Evolutionary conservation across 208 protist species (phyloP).

Genomic region (Trypanosoma brucei): DNA sequence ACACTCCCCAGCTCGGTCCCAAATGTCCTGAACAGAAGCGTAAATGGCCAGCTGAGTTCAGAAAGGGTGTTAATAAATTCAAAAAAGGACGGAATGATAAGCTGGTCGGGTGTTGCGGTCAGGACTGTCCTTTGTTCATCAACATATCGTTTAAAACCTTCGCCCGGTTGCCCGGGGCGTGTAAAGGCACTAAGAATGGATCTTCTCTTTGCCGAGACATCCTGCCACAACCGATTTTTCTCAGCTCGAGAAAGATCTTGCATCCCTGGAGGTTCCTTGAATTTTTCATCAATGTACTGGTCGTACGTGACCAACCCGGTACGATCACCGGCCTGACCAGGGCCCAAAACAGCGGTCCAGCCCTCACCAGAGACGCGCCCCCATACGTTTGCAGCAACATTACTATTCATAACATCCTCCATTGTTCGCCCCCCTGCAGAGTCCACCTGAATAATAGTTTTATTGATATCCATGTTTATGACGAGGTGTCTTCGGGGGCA

Average conservation of each 20-base stretch:
- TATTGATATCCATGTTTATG: slow-evolving; percentile 90
- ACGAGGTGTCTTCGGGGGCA: slow-evolving; percentile 65
- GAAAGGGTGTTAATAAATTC: slow-evolving; percentile 75
- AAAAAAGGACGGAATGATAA: slow-evolving; percentile 87
- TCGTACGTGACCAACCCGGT: slow-evolving; percentile 50
- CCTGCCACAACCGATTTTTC: slow-evolving; percentile 53
- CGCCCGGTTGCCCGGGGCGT: slow-evolving; percentile 45
- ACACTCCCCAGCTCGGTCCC: slow-evolving; percentile 72
- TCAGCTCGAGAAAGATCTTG: slow-evolving; percentile 45
- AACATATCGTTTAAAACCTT: slow-evolving; percentile 54
- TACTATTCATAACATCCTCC: slow-evolving; percentile 86
- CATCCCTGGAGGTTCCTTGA: slow-evolving; percentile 69
- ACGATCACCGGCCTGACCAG: slow-evolving; percentile 28
- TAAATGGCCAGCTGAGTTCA: slow-evolving; percentile 74
- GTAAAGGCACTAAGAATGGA: slow-evolving; percentile 60
- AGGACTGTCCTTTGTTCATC: slow-evolving; percentile 64
- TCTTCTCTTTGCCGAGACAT: slow-evolving; percentile 43
- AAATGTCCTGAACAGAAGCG: slow-evolving; percentile 86
- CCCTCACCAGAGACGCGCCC: slow-evolving; percentile 37
- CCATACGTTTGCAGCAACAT: slow-evolving; percentile 73
- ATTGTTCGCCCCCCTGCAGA: slow-evolving; percentile 62
- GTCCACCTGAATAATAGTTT: slow-evolving; percentile 86
- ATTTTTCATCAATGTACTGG: slow-evolving; percentile 54
- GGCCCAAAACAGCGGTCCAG: slow-evolving; percentile 52
- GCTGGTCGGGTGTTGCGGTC: slow-evolving; percentile 25